Conservation (phyloP, 805 yeast genomes). For the Pichia californica region DNA sequence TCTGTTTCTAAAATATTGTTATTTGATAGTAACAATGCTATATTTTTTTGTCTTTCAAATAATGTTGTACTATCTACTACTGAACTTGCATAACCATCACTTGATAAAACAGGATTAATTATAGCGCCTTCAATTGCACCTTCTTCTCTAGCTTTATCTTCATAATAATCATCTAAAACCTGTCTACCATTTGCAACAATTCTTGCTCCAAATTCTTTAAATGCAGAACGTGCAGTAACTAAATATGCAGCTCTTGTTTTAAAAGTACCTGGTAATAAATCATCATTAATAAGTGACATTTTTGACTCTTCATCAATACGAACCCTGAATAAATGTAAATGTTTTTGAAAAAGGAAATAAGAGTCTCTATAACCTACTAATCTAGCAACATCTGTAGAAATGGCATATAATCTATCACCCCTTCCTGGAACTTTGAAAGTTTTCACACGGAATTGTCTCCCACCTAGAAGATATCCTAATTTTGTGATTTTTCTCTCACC, state of each 20-base stretch:
- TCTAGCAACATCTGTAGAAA: constrained; percentile 94
- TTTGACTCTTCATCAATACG: constrained; percentile 73
- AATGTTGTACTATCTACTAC: constrained; percentile 7
- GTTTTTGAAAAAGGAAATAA: constrained; percentile 81
- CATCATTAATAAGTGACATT: constrained; percentile 72
- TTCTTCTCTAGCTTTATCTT: constrained; percentile 44
- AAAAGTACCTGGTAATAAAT: constrained; percentile 80
- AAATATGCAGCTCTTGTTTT: constrained; percentile 85
- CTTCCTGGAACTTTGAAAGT: constrained; percentile 57
- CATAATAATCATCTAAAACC: constrained; percentile 86
- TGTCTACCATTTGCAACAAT: constrained; percentile 74
- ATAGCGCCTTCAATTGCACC: constrained; percentile 69
- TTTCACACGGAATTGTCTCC: constrained; percentile 65
- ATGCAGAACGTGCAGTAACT: constrained; percentile 85
- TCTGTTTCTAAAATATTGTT: constrained; percentile 13
- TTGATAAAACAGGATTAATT: constrained; percentile 13
- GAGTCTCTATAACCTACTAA: constrained; percentile 92
- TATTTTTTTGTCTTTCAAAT: constrained; percentile 8
- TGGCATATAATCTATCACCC: constrained; percentile 76
- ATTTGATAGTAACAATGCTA: constrained; percentile 6
- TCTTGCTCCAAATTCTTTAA: constrained; percentile 86
- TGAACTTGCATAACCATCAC: constrained; percentile 21
- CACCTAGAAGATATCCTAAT: constrained; percentile 63
- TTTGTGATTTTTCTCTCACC: constrained; percentile 71
- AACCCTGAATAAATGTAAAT: constrained; percentile 66